These are phyloP conservation scores for Amniculicola lignicola DNA, from an alignment of 495 filamentous ascomycete species.

Conservation along the genomic window DNA sequence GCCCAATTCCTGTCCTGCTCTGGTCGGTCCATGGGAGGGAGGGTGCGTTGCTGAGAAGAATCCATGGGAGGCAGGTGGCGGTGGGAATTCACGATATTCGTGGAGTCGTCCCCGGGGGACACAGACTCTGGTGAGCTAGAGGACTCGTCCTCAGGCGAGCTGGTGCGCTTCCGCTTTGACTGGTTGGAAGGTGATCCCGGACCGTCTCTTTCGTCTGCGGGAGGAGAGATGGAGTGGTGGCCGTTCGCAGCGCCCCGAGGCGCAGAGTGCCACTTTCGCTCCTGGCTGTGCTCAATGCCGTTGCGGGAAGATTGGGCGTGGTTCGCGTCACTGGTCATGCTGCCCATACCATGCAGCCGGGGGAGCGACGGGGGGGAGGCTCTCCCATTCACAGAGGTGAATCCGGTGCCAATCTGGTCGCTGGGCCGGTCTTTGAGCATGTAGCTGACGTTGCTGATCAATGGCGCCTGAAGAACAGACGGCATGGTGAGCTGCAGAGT, in stretches of 20 bases:
- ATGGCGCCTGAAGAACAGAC: conserved; percentile 21
- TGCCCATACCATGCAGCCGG: conserved; percentile 20
- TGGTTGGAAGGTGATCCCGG: conserved; percentile 4
- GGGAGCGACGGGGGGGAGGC: conserved; percentile 27
- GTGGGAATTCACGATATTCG: conserved; percentile 18
- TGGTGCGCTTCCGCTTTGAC: conserved; percentile 30
- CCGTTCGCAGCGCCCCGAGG: conserved; percentile 7
- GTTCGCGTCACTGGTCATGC: conserved; percentile 20
- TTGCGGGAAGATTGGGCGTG: conserved; percentile 18
- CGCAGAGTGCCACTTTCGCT: conserved; percentile 14
- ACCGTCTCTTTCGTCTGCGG: neutral
- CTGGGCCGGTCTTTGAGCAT: conserved; percentile 28
- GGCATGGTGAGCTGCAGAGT: conserved; percentile 27
- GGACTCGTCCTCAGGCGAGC: conserved; percentile 18
- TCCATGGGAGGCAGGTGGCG: conserved; percentile 9
- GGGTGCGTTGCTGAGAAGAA: conserved; percentile 7
- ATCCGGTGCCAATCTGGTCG: conserved; percentile 26
- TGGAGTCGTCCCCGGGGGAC: conserved; percentile 5
- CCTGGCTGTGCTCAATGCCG: conserved; percentile 6
- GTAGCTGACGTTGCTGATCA: conserved; percentile 27
- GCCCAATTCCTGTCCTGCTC: conserved; percentile 22
- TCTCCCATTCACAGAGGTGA: conserved; percentile 36
- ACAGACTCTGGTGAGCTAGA: conserved; percentile 12
- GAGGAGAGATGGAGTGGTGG: conserved; percentile 17
- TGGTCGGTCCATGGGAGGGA: conserved; percentile 16